Evolutionary conservation across 2,329 filamentous ascomycete species (phyloP).

Genomic region (Aspergillus quadrilineatus): DNA sequence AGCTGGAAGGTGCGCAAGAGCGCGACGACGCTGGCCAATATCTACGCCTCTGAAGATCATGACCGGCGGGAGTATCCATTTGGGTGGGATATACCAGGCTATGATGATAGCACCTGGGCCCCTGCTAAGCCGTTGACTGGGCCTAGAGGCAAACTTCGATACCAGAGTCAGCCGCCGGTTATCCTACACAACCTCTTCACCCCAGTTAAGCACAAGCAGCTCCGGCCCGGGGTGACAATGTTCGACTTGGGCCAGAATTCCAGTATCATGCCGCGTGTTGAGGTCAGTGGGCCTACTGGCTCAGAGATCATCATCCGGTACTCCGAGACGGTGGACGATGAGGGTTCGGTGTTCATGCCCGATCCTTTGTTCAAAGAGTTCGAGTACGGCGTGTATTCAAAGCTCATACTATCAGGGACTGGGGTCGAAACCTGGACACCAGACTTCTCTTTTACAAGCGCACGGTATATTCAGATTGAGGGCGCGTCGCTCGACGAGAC

Average conservation of each 20-base stretch:
- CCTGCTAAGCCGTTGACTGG: conserved; percentile 24
- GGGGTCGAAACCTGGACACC: conserved; percentile 22
- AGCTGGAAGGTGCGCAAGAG: conserved; percentile 23
- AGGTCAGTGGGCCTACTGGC: conserved; percentile 16
- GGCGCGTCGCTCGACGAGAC: conserved; percentile 17
- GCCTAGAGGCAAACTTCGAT: conserved; percentile 22
- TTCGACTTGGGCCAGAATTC: conserved; percentile 27
- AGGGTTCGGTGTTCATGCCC: conserved; percentile 25
- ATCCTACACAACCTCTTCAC: conserved; percentile 24
- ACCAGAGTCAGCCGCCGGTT: conserved; percentile 25
- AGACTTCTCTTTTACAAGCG: conserved; percentile 27
- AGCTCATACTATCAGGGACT: conserved; percentile 20
- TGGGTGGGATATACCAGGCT: conserved; percentile 20
- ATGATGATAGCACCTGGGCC: conserved; percentile 17
- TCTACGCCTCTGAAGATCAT: conserved; percentile 26
- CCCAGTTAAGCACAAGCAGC: conserved; percentile 14
- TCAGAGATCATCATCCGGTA: conserved; percentile 11
- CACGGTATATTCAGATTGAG: conserved; percentile 26
- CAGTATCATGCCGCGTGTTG: conserved; percentile 20
- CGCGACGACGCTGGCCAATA: conserved; percentile 25
- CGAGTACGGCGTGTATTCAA: conserved; percentile 24
- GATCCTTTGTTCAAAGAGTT: conserved; percentile 28
- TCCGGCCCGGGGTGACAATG: conserved; percentile 17
- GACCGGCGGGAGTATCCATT: conserved; percentile 23
- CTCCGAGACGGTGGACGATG: conserved; percentile 7